A percentile compares a stretch with the other conserved stretches of the same genome.
phyloP scores from a whole-genome alignment of 2,329 filamentous ascomycete species.

The Diaporthe citrichinensis region DNA sequence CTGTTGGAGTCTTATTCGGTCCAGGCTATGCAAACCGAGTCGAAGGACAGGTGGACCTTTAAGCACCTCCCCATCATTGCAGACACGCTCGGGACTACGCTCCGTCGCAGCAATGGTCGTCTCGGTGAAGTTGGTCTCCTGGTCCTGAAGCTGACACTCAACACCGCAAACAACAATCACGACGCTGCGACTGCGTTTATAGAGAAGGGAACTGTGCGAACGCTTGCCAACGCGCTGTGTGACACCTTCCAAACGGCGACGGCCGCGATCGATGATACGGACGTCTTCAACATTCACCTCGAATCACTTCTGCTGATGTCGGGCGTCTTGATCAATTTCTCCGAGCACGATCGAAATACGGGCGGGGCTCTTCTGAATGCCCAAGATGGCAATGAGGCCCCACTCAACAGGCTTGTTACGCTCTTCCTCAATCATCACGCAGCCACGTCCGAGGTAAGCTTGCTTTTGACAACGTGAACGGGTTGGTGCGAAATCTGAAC shows the following conservation, averaged over 20 bases:
- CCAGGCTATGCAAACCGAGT: constrained; percentile 60
- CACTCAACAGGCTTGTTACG: constrained; percentile 72
- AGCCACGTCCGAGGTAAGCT: constrained; percentile 76
- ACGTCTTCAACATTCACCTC: constrained; percentile 66
- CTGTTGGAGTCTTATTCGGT: constrained; percentile 69
- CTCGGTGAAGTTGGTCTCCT: constrained; percentile 60
- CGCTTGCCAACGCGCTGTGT: constrained; percentile 65
- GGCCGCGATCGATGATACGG: constrained; percentile 61
- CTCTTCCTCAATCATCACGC: constrained; percentile 79
- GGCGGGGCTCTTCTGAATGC: constrained; percentile 62
- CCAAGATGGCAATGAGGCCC: constrained; percentile 53
- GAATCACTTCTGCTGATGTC: constrained; percentile 84
- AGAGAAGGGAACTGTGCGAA: constrained; percentile 66
- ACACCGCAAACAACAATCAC: constrained; percentile 86
- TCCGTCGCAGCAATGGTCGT: constrained; percentile 52
- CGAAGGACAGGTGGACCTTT: constrained; percentile 60
- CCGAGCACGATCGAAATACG: constrained; percentile 80
- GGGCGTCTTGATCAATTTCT: constrained; percentile 88
- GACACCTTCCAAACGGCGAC: constrained; percentile 64
- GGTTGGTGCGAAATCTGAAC: constrained; percentile 31
- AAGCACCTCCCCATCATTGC: constrained; percentile 67
- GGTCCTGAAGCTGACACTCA: constrained; percentile 81
- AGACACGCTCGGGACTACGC: constrained; percentile 59
- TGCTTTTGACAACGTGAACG: neutral
- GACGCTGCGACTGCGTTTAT: constrained; percentile 79